phyloP scores from a whole-genome alignment of 1,284 basidiomycete species.

The Nidula niveotomentosa region DNA sequence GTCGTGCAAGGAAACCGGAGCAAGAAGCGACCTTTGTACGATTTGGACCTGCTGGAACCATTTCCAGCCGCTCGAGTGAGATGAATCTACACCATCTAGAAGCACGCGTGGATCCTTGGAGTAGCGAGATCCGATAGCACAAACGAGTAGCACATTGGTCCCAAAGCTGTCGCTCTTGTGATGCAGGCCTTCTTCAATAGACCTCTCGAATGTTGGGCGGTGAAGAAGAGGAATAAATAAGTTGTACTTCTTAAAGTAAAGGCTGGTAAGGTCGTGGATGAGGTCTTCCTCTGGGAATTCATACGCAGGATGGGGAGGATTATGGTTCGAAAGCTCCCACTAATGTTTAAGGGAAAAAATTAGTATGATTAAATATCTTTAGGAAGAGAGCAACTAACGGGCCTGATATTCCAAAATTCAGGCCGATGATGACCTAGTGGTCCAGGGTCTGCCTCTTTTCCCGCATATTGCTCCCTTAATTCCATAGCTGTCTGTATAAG shows the following conservation, averaged over 20 bases:
- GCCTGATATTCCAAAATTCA: constrained; percentile 36
- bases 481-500: constrained; percentile 67
- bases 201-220: constrained; percentile 67
- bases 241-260: constrained; percentile 72
- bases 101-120: constrained; percentile 67
- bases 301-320: constrained; percentile 14
- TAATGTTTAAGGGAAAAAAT: background rate
- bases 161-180: constrained; percentile 61
- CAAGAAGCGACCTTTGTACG: constrained; percentile 26
- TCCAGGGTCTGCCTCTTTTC: constrained; percentile 16
- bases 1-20: constrained; percentile 34
- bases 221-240: constrained; percentile 73
- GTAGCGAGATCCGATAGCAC: constrained; percentile 73
- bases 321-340: constrained; percentile 1
- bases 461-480: constrained; percentile 59
- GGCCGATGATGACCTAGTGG: constrained; percentile 24
- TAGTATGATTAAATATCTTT: too few species aligned
- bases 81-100: constrained; percentile 36
- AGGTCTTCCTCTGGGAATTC: constrained; percentile 66
- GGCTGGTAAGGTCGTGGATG: constrained; percentile 54
- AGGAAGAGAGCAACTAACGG: constrained; percentile 30
- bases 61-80: constrained; percentile 71
- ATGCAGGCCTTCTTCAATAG: constrained; percentile 58
- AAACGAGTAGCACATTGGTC: constrained; percentile 71
- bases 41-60: constrained; percentile 67